These are phyloP conservation scores for Ambrosiella cleistominuta DNA, from an alignment of 2,329 filamentous ascomycete species.

Conservation along the genomic window DNA sequence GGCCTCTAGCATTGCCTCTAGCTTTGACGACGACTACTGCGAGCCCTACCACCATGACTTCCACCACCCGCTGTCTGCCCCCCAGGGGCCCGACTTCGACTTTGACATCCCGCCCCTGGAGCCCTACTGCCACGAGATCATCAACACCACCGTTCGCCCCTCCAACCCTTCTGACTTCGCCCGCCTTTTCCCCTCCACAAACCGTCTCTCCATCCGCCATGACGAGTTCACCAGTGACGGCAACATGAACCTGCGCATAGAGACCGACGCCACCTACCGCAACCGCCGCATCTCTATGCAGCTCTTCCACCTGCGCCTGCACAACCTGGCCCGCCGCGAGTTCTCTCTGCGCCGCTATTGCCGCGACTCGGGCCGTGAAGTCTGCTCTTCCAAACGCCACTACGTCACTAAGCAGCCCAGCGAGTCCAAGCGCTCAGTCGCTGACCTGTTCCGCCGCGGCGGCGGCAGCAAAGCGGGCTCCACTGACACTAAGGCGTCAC, in stretches of 20 bases:
- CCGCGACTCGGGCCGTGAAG: constrained; percentile 79
- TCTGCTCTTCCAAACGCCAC: constrained; percentile 68
- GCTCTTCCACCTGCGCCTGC: constrained; percentile 90
- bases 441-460: constrained; percentile 11
- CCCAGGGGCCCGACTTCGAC: constrained; percentile 17
- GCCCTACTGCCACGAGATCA: constrained; percentile 41
- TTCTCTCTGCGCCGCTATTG: constrained; percentile 87
- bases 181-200: constrained; percentile 68
- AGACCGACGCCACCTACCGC: constrained; percentile 48
- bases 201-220: constrained; percentile 67
- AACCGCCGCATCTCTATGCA: constrained; percentile 50
- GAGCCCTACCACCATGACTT: background rate
- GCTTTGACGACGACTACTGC: constrained; percentile 21
- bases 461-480: background rate
- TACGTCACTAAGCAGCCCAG: constrained; percentile 27
- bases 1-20: constrained; percentile 51
- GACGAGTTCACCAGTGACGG: constrained; percentile 82
- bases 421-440: constrained; percentile 6
- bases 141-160: constrained; percentile 49
- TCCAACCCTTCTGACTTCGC: constrained; percentile 71
- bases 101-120: constrained; percentile 35
- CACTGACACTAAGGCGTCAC: background rate
- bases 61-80: background rate
- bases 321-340: constrained; percentile 68
- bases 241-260: constrained; percentile 89